Percentiles rank a stretch among this genome's conserved stretches.
These are phyloP conservation scores for Fusarium sp. DNA, from an alignment of 2,329 filamentous ascomycete species.

Conservation along the genomic window DNA sequence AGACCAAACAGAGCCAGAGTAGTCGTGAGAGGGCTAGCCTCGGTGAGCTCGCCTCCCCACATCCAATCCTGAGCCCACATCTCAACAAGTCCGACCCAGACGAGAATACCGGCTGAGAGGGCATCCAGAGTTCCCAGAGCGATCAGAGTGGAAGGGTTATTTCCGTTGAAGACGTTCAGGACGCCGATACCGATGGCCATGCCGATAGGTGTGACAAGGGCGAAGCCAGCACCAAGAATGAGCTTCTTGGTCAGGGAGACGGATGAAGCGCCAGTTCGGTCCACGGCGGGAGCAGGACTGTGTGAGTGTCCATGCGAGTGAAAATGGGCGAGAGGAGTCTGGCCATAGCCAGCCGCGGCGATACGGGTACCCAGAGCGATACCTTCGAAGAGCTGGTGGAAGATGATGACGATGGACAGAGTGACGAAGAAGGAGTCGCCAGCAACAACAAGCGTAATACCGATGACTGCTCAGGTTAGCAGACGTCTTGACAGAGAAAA, in stretches of 20 bases:
- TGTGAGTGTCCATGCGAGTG: slow-evolving; percentile 31
- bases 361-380: slow-evolving; percentile 79
- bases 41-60: slow-evolving; percentile 64
- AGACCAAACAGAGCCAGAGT: slow-evolving; percentile 64
- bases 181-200: slow-evolving; percentile 85
- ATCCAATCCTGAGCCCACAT: slow-evolving; percentile 84
- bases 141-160: slow-evolving; percentile 74
- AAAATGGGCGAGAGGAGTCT: slow-evolving; percentile 31
- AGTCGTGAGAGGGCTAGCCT: slow-evolving; percentile 62
- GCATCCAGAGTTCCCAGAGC: slow-evolving; percentile 81
- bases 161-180: slow-evolving; percentile 78
- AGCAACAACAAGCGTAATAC: slow-evolving; percentile 70
- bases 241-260: slow-evolving; percentile 64
- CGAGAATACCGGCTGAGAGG: slow-evolving; percentile 78
- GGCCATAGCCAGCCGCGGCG: slow-evolving; percentile 63
- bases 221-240: slow-evolving; percentile 71
- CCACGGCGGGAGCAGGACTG: slow-evolving; percentile 31
- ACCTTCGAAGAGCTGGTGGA: slow-evolving; percentile 84
- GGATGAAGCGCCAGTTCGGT: slow-evolving; percentile 31
- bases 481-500: fast-evolving
- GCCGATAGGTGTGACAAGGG: slow-evolving; percentile 78
- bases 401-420: slow-evolving; percentile 75
- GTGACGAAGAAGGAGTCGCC: slow-evolving; percentile 67
- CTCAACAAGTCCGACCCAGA: slow-evolving; percentile 83
- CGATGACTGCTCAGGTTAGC: slow-evolving; percentile 62